Base-by-base conservation (phyloP, 2,329 filamentous ascomycete genomes). In the Aspergillus calidoustus region DNA sequence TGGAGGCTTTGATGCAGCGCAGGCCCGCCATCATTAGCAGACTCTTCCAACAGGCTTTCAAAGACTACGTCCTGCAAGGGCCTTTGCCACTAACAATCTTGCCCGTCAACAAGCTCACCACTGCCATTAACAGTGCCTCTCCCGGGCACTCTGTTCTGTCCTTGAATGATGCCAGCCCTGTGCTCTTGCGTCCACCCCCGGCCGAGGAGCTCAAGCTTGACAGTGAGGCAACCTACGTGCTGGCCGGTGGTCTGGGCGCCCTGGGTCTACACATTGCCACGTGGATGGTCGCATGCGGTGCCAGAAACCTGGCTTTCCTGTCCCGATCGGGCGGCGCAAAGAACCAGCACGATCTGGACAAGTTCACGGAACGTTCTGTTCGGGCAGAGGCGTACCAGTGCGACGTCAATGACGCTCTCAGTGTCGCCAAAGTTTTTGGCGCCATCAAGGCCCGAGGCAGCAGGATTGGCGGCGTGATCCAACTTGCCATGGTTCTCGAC, bases 241-340 rank as follows among this genome's bases (percentile, higher is more conserved):
- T 71, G 23, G 66, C 66, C 9, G 68, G 68, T 51, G 69, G 69
- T 1, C 51, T 71, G n/a, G 66, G 69, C 9, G 66, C 64, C 30
- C 59, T 71, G 1, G 69, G 69, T 15, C 60, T 69, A 25, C 62
- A 66, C 8, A 49, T 68, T 30, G 69, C 69, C 7, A 57, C 64
- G 11, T 68, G 60, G 4, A 54, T 71, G 46, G 60, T 60, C 7
- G 54, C 61, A 8, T 63, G 57, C 48, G 68, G 68, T 7, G 66
- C 68, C 17, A 64, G 64, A 3, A 66, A 71, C 46, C 54, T 69
- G n/a, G 62, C 70, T 2, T 69, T 71, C 62, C 64, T 70, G 41
- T 61, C 61, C 19, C 61, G 69, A 8, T 69, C 69, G 23, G 66
- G 68, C 2, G 57, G 54, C 1, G 60, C 64, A 15, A 44, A 55